These are phyloP conservation scores for Blastobotrys terrestris DNA, from an alignment of 805 yeast species.

Conservation along the genomic window DNA sequence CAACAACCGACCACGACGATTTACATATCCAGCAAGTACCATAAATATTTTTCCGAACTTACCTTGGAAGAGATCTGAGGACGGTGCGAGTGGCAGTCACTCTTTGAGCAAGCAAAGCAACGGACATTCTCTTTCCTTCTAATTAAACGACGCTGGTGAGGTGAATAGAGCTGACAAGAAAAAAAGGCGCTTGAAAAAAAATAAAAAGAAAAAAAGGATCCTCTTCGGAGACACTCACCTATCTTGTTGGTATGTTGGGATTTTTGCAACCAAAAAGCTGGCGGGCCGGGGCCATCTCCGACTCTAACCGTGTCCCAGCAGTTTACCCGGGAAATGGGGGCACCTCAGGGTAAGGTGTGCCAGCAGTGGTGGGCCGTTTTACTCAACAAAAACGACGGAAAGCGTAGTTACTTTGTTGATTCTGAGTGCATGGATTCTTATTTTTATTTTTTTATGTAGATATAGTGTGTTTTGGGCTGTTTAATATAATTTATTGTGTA, in stretches of 20 bases:
- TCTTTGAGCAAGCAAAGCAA: conserved; percentile 3
- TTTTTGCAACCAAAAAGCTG: not conserved
- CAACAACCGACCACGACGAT: not conserved
- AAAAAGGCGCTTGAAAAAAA: not conserved
- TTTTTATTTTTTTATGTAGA: no score
- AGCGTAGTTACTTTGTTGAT: no score
- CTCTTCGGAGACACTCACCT: not conserved
- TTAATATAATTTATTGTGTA: no score
- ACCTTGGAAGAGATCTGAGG: not conserved
- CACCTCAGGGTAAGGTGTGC: not conserved
- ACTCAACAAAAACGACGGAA: not conserved
- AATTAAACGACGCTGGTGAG: not conserved
- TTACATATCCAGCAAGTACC: not conserved
- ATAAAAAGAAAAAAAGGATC: no score
- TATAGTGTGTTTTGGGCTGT: no score
- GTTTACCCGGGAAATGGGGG: not conserved
- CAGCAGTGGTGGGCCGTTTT: no score
- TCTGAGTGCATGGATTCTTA: no score
- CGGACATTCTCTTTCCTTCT: conserved; percentile 1
- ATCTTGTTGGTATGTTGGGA: not conserved
- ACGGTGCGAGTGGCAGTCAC: conserved; percentile 4
- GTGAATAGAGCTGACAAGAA: not conserved
- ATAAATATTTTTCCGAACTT: not conserved
- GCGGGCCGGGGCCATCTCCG: not conserved
- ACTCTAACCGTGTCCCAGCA: not conserved